A percentile compares a stretch with the other conserved stretches of the same genome.
Evolutionary conservation across 1,284 basidiomycete genomes (phyloP).

Genomic region (Irpex sp.): DNA sequence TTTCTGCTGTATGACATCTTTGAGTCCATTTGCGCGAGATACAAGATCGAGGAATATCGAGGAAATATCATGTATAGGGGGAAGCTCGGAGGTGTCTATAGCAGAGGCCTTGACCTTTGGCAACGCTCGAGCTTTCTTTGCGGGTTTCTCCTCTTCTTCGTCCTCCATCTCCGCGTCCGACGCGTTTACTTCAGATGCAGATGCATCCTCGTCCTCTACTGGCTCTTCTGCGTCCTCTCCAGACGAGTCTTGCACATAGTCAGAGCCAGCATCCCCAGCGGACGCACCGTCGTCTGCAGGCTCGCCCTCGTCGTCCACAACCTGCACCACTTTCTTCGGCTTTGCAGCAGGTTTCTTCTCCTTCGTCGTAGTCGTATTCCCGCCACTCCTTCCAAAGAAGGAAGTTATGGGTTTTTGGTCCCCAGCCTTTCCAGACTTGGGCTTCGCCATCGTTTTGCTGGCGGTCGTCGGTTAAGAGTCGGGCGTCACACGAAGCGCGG

Average conservation of each 20-base stretch:
- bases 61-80: slow-evolving; percentile 81
- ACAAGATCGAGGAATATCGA: slow-evolving; percentile 87
- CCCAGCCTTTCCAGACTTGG: slow-evolving; percentile 19
- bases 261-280: slow-evolving; percentile 13
- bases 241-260: slow-evolving; percentile 19
- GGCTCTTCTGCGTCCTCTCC: slow-evolving; percentile 18
- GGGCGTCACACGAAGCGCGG: slow-evolving; percentile 11
- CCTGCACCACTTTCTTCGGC: slow-evolving; percentile 8
- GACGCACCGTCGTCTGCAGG: slow-evolving; percentile 20
- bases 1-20: slow-evolving; percentile 58
- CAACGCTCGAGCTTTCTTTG: background rate
- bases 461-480: slow-evolving; percentile 7
- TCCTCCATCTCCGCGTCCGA: slow-evolving; percentile 15
- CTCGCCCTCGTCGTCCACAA: slow-evolving; percentile 24
- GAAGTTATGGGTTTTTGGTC: slow-evolving; percentile 52
- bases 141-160: slow-evolving; percentile 7
- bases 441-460: slow-evolving; percentile 43
- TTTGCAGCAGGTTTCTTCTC: slow-evolving; percentile 13
- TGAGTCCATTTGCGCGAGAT: slow-evolving; percentile 64
- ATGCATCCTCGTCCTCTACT: slow-evolving; percentile 18
- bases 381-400: slow-evolving; percentile 43
- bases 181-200: slow-evolving; percentile 15
- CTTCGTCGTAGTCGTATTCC: slow-evolving; percentile 17
- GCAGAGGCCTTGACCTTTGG: slow-evolving; percentile 23
- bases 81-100: slow-evolving; percentile 57